These are phyloP conservation scores for Lasiodiplodia gonubiensis DNA, from an alignment of 2,329 filamentous ascomycete genomes.

Conservation along the genomic window DNA sequence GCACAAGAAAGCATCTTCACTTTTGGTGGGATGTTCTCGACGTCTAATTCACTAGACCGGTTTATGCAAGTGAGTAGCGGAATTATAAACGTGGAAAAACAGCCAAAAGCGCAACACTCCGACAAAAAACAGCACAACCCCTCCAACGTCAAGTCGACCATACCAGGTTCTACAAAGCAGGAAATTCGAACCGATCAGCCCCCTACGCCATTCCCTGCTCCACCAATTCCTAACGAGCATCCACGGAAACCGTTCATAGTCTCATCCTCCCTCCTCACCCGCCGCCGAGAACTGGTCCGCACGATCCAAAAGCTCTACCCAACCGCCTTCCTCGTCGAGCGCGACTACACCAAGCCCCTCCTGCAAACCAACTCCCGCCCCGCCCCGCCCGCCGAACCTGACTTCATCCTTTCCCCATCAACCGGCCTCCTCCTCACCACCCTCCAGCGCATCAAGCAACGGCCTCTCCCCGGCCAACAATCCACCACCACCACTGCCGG, in stretches of 20 bases:
- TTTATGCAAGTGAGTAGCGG: constrained; percentile 57
- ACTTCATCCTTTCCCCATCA: constrained; percentile 72
- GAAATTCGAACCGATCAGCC: neutral
- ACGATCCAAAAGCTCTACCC: constrained; percentile 58
- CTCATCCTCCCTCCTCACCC: constrained; percentile 53
- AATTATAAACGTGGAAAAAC: neutral
- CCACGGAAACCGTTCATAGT: constrained; percentile 56
- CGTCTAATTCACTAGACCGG: constrained; percentile 51
- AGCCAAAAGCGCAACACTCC: no score
- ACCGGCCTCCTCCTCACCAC: constrained; percentile 74
- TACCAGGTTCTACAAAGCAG: neutral
- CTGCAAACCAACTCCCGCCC: constrained; percentile 13
- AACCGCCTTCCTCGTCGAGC: constrained; percentile 61
- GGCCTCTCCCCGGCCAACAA: constrained; percentile 66
- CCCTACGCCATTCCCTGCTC: constrained; percentile 23
- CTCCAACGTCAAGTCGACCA: neutral
- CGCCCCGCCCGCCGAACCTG: constrained; percentile 62
- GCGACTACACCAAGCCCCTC: constrained; percentile 57
- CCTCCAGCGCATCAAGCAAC: constrained; percentile 74
- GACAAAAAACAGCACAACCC: neutral
- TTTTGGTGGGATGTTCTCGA: constrained; percentile 46
- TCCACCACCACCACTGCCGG: constrained; percentile 31
- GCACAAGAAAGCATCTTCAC: neutral
- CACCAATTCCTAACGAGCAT: constrained; percentile 32
- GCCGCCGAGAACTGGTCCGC: constrained; percentile 56